Conservation (phyloP, 176 grass and related monocot genomes). For the Guadua angustifolia region DNA sequence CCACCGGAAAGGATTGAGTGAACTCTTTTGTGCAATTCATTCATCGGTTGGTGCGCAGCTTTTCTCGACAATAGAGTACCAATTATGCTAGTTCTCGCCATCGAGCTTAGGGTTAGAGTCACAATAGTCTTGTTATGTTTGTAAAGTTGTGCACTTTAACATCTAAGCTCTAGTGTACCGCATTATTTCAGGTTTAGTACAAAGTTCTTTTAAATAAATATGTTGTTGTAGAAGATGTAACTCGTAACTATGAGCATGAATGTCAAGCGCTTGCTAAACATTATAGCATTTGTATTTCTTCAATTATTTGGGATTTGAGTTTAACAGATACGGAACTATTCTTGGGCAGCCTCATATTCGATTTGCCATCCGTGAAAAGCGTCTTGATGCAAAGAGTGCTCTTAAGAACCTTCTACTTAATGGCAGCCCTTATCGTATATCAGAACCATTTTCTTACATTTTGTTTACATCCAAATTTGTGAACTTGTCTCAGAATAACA, state of each 20-base stretch:
- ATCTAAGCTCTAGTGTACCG: not conserved
- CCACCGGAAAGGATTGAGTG: not conserved
- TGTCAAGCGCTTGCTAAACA: not conserved
- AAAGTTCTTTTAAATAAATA: not conserved
- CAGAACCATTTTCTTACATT: not conserved
- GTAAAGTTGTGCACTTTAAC: not conserved
- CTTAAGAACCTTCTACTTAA: slow-evolving; percentile 73
- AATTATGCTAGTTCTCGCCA: not conserved
- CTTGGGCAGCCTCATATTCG: slow-evolving; percentile 56
- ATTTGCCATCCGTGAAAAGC: slow-evolving; percentile 68
- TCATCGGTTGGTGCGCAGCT: not conserved
- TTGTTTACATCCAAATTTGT: not conserved
- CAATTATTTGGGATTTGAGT: not conserved
- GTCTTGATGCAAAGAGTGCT: slow-evolving; percentile 64
- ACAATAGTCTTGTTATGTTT: not conserved
- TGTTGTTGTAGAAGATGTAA: not conserved
- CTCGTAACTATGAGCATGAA: not conserved
- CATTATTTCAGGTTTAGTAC: not conserved
- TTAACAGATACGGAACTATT: not conserved
- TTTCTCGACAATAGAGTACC: not conserved
- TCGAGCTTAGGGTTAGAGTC: not conserved
- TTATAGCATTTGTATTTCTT: not conserved
- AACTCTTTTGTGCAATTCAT: not conserved
- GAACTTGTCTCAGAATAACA: not conserved
- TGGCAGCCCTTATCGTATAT: slow-evolving; percentile 63